Evolutionary conservation across 371 early-diverging fungal genomes (phyloP), one percentile per base, ranked within the genome.

Genomic region (Parasitella parasitica): DNA sequence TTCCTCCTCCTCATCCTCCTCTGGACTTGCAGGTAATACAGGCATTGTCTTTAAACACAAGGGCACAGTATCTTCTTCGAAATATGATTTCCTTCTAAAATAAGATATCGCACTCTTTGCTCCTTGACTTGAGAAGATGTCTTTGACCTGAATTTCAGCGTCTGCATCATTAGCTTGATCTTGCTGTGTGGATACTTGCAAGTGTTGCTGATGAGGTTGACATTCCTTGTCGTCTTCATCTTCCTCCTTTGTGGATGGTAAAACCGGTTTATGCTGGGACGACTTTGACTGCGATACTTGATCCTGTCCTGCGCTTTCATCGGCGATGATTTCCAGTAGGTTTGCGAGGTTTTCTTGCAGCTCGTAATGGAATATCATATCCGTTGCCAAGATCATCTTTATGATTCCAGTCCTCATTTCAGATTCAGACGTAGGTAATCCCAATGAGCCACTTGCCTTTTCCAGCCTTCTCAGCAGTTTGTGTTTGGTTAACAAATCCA

Each of bases 351-450:
- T 81, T 50, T 89, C 90, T 53, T 92, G 87, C 51, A 92, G 77
- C 34, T 82, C 83, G 72, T 92, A 95, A 63, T 95, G 96, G n/a
- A 87, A 85, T 0, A 85, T 73, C 96, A 96, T 96, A 71, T 96
- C 96, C 0, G 96, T 96, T 11, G 88, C 84, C 15, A 96, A 73
- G 34, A 96, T 93, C 66, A 88, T 85, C 27, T 86, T 78, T 27
- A 79, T 70, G 48, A 90, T 83, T 36, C 78, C 65, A 32, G 73
- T 73, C 6, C 81, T 66, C 72, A 87, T 78, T 46, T 82, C 73
- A 1, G 77, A 71, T 39, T 84, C 86, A 1, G 77, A 72, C 13
- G 81, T 80, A 4, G 69, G 75, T 5, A 63, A 11, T 0, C 80
- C 78, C 9, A 73, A 63, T 7, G 69, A 54, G 4, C 65, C 35